Evolutionary conservation across 1,284 basidiomycete species (phyloP).

Genomic region (Ceratobasidium papillatum): DNA sequence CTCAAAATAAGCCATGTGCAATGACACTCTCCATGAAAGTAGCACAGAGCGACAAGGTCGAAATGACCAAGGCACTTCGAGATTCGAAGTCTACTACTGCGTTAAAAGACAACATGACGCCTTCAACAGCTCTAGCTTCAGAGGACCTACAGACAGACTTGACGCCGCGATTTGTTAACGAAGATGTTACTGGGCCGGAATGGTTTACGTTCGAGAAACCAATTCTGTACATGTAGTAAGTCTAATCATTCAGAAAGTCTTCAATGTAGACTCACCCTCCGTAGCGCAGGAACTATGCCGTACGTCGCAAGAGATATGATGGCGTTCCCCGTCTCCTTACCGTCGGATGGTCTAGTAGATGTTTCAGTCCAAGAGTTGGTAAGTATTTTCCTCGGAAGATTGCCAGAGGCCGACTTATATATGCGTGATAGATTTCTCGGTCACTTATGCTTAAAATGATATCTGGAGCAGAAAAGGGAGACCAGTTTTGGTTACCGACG

Average conservation of each 20-base stretch:
- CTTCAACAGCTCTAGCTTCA: conserved; percentile 31
- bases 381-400: conserved; percentile 43
- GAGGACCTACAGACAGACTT: conserved; percentile 46
- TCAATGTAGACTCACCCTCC: neutral
- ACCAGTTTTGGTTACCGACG: conserved; percentile 70
- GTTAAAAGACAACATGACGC: neutral
- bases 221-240: conserved; percentile 75
- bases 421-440: conserved; percentile 61
- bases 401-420: neutral
- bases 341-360: conserved; percentile 84
- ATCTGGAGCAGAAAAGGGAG: conserved; percentile 73
- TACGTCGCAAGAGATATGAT: conserved; percentile 73
- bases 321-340: conserved; percentile 84
- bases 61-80: conserved; percentile 66
- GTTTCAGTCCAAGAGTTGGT: conserved; percentile 75
- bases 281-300: conserved; percentile 58
- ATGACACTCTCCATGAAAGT: conserved; percentile 77
- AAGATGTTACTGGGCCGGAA: conserved; percentile 57
- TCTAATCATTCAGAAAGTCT: conserved; percentile 48
- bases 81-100: conserved; percentile 38
- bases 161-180: conserved; percentile 50
- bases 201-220: conserved; percentile 78
- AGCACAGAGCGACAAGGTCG: conserved; percentile 73
- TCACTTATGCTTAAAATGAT: conserved; percentile 67
- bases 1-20: conserved; percentile 72